These are phyloP conservation scores for Elongisporangium senticosum DNA, from an alignment of 352 stramenopile genomes.

Conservation along the genomic window DNA sequence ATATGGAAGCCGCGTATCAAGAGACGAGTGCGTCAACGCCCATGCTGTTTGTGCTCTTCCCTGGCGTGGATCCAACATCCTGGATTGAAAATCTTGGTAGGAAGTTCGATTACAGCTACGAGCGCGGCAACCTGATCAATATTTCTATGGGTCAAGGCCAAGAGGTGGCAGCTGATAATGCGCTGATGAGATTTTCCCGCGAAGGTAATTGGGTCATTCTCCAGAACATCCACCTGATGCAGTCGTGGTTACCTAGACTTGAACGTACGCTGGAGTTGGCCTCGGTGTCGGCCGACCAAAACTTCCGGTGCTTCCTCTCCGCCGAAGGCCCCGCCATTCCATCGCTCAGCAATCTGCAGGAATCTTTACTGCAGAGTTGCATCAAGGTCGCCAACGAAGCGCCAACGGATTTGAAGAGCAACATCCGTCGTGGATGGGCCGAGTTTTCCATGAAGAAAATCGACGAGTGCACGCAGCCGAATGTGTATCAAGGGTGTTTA, in stretches of 20 bases:
- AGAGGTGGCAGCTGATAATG: conserved; percentile 63
- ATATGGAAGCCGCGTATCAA: conserved; percentile 82
- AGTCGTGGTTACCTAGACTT: conserved; percentile 82
- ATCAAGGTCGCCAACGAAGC: conserved; percentile 87
- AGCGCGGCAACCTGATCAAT: conserved; percentile 69
- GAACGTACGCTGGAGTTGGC: conserved; percentile 75
- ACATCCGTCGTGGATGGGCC: conserved; percentile 72
- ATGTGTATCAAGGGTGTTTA: conserved; percentile 90
- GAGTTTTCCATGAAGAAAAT: conserved; percentile 79
- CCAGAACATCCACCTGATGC: conserved; percentile 92
- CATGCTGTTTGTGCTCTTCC: conserved; percentile 91
- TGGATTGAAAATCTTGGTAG: conserved; percentile 80
- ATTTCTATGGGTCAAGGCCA: conserved; percentile 90
- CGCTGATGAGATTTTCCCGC: conserved; percentile 60
- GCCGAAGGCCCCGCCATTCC: conserved; percentile 83
- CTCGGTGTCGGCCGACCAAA: conserved; percentile 80
- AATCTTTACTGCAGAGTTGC: conserved; percentile 78
- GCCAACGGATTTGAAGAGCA: conserved; percentile 77
- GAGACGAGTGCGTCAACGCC: conserved; percentile 88
- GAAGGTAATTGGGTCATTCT: conserved; percentile 88
- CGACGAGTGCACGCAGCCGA: conserved; percentile 57
- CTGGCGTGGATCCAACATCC: conserved; percentile 84
- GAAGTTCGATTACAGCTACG: conserved; percentile 80
- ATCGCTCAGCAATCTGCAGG: conserved; percentile 87
- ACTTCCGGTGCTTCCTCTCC: conserved; percentile 94